Evolutionary conservation across 495 filamentous ascomycete genomes (phyloP).

Genomic region (Cetradonia linearis): DNA sequence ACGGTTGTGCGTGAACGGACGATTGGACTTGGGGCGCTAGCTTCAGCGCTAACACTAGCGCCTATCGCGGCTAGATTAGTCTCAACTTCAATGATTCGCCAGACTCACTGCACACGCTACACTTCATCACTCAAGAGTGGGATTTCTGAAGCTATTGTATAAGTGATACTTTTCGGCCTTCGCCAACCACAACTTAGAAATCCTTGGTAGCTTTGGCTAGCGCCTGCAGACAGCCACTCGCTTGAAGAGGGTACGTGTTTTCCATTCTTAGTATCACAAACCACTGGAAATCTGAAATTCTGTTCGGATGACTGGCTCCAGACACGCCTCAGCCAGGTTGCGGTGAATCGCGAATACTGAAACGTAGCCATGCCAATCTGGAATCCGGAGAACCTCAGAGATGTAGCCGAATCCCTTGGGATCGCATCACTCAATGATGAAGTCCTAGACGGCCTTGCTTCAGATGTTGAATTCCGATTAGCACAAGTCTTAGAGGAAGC

Average conservation of each 20-base stretch:
- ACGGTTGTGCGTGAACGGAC: not conserved
- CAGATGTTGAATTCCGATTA: slow-evolving; percentile 91
- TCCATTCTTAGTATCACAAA: too few relatives aligned
- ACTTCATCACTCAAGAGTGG: not conserved
- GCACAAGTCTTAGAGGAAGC: slow-evolving; percentile 87
- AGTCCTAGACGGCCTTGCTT: slow-evolving; percentile 69
- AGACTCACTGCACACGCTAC: too few relatives aligned
- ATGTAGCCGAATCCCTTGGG: slow-evolving; percentile 92
- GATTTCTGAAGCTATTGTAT: not conserved
- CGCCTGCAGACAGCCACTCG: too few relatives aligned
- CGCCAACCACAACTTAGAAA: too few relatives aligned
- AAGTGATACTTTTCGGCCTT: too few relatives aligned
- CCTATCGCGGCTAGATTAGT: slow-evolving; percentile 2
- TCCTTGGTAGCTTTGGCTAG: too few relatives aligned
- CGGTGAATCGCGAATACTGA: not conserved
- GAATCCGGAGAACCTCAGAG: slow-evolving; percentile 91
- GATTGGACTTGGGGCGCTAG: not conserved
- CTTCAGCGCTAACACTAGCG: not conserved
- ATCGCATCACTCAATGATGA: slow-evolving; percentile 70
- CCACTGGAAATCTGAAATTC: not conserved
- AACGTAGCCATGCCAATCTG: slow-evolving; percentile 51
- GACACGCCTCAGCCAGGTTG: not conserved
- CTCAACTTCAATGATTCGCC: not conserved
- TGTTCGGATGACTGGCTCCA: not conserved
- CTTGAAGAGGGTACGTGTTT: too few relatives aligned